phyloP scores from a whole-genome alignment of 306 rosid species.

The Biancaea sappan region DNA sequence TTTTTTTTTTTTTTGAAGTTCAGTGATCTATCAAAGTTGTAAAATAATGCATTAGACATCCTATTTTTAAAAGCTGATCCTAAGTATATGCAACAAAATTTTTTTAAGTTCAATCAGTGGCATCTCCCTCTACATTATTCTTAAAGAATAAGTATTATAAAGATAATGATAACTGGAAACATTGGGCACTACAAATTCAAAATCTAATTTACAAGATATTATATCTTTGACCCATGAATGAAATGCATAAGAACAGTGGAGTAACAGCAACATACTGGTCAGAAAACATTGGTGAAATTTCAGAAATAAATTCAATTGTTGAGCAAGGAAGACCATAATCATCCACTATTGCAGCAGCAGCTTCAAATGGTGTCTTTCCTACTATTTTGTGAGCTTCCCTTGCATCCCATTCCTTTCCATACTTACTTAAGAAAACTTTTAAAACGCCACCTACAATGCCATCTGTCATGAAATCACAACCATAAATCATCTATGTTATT shows the following conservation, averaged over 20 bases:
- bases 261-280: constrained; percentile 53
- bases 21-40: not conserved
- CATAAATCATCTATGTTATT: not conserved
- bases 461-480: constrained; percentile 53
- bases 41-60: not conserved
- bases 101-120: not conserved
- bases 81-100: not conserved
- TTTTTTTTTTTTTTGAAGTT: constrained; percentile 3
- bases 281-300: constrained; percentile 66
- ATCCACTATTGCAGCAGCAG: constrained; percentile 65
- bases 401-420: constrained; percentile 92
- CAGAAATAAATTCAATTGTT: constrained; percentile 58
- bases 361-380: constrained; percentile 78
- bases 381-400: constrained; percentile 65
- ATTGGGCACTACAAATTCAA: constrained; percentile 9
- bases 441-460: constrained; percentile 67
- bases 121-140: not conserved
- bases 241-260: constrained; percentile 17
- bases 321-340: constrained; percentile 86
- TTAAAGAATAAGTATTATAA: not conserved
- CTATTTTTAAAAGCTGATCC: not conserved
- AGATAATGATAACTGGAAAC: constrained; percentile 23
- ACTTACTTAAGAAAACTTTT: constrained; percentile 54
- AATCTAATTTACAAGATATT: constrained; percentile 12
- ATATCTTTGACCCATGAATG: not conserved